Evolutionary conservation across 1,139 yeast species (phyloP).

Genomic region (Lodderomyces orthopsilosis): DNA sequence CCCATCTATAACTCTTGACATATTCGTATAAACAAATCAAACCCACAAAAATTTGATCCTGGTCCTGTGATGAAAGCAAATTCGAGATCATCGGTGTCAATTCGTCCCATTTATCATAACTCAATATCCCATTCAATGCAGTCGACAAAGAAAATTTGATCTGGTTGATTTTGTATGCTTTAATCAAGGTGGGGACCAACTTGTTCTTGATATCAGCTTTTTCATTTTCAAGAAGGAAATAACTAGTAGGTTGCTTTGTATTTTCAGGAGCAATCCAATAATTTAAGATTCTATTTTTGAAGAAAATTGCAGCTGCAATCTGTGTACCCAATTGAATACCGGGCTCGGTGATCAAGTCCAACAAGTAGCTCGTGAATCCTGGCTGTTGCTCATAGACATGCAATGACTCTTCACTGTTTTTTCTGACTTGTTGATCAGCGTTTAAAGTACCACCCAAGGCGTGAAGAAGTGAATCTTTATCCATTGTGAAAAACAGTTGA

Average conservation of each 20-base stretch:
- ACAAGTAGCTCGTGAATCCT: constrained; percentile 57
- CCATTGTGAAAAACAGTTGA: constrained; percentile 26
- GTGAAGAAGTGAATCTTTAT: constrained; percentile 38
- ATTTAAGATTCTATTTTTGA: constrained; percentile 59
- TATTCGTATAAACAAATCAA: constrained; percentile 56
- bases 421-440: constrained; percentile 37
- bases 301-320: constrained; percentile 62
- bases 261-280: constrained; percentile 55
- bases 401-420: constrained; percentile 42
- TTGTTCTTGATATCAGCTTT: constrained; percentile 51
- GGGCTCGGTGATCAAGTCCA: constrained; percentile 51
- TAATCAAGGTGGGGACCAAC: constrained; percentile 45
- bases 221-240: constrained; percentile 45
- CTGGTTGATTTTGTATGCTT: constrained; percentile 33
- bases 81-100: constrained; percentile 34
- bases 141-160: constrained; percentile 41
- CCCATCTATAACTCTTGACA: constrained; percentile 57
- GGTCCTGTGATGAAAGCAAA: constrained; percentile 42
- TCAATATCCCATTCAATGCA: constrained; percentile 43
- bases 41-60: constrained; percentile 58
- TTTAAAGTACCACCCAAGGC: constrained; percentile 46
- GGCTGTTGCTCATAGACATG: constrained; percentile 43
- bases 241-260: constrained; percentile 26
- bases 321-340: constrained; percentile 48
- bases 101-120: constrained; percentile 47